Conservation (phyloP, 2,329 filamentous ascomycete genomes). For the Aspergillus pseudoterreus region DNA sequence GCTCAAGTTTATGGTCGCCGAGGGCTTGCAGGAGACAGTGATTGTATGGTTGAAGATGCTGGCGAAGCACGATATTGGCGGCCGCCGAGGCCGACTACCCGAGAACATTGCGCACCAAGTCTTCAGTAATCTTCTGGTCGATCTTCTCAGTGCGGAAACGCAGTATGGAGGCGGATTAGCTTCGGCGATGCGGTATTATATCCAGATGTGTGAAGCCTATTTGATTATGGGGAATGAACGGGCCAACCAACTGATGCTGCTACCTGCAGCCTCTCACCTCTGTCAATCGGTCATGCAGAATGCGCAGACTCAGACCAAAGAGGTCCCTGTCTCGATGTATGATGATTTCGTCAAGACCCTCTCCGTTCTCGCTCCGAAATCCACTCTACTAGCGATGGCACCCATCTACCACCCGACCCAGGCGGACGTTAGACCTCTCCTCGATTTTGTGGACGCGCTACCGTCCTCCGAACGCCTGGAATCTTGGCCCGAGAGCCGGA, state of each 20-base stretch:
- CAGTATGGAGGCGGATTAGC: conserved; percentile 30
- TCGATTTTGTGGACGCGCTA: conserved; percentile 24
- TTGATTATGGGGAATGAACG: conserved; percentile 9
- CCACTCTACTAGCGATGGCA: conserved; percentile 26
- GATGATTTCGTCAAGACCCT: conserved; percentile 28
- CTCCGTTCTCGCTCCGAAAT: conserved; percentile 19
- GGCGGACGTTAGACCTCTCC: conserved; percentile 29
- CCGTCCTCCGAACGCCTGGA: conserved; percentile 17
- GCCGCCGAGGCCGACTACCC: conserved; percentile 17
- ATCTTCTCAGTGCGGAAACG: conserved; percentile 32
- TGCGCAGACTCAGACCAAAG: conserved; percentile 18
- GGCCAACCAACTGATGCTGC: conserved; percentile 15
- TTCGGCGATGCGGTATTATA: conserved; percentile 29
- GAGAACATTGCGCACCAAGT: conserved; percentile 16
- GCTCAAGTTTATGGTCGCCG: conserved; percentile 39
- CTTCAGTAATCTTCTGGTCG: conserved; percentile 25
- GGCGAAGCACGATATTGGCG: conserved; percentile 24
- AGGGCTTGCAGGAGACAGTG: conserved; percentile 31
- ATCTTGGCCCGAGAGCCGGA: conserved; percentile 16
- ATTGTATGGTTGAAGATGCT: conserved; percentile 35
- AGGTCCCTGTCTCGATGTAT: conserved; percentile 28
- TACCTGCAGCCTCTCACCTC: conserved; percentile 22
- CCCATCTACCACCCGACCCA: conserved; percentile 36
- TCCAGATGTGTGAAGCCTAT: conserved; percentile 22
- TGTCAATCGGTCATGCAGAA: conserved; percentile 22